Evolutionary conservation across 2,329 filamentous ascomycete species (phyloP).

Genomic region (Plectosphaerella cucumerina): DNA sequence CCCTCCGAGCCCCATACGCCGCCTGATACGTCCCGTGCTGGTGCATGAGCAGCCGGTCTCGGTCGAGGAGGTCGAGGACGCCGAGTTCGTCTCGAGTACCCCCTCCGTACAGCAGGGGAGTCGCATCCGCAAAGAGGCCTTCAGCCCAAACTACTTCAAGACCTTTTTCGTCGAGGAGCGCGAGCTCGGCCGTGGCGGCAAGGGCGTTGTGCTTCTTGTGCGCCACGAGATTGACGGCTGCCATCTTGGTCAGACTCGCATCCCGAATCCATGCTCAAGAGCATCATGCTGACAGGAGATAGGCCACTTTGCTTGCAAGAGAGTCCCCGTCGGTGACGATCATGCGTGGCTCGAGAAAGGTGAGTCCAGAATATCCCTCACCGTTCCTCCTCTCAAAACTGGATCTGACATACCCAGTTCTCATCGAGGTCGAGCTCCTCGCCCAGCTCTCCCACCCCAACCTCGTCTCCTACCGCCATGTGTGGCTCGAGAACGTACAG

Average conservation of each 20-base stretch:
- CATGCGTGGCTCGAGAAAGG: slow-evolving; percentile 91
- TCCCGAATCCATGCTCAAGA: background rate
- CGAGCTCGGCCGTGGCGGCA: slow-evolving; percentile 83
- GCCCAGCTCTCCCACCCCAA: slow-evolving; percentile 92
- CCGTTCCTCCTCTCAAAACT: too few relatives aligned
- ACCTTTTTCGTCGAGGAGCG: slow-evolving; percentile 88
- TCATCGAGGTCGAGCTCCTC: slow-evolving; percentile 89
- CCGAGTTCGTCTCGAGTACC: slow-evolving; percentile 51
- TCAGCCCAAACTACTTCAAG: slow-evolving; percentile 89
- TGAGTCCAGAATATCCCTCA: background rate
- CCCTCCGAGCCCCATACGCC: slow-evolving; percentile 50
- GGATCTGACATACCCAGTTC: slow-evolving; percentile 35
- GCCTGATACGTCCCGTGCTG: slow-evolving; percentile 44
- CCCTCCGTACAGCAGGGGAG: slow-evolving; percentile 50
- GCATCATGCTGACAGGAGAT: slow-evolving; percentile 7
- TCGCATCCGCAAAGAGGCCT: slow-evolving; percentile 80
- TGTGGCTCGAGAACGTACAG: slow-evolving; percentile 89
- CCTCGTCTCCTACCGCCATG: slow-evolving; percentile 92
- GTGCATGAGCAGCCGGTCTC: slow-evolving; percentile 12
- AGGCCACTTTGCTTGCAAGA: slow-evolving; percentile 89
- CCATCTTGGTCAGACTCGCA: slow-evolving; percentile 49
- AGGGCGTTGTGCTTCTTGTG: slow-evolving; percentile 92
- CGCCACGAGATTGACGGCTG: slow-evolving; percentile 89
- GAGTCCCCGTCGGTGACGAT: slow-evolving; percentile 91
- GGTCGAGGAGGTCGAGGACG: slow-evolving; percentile 24